Percentiles rank a stretch among this genome's conserved stretches.
Conservation (phyloP, 2,329 filamentous ascomycete genomes). For the Meredithiella fracta region DNA sequence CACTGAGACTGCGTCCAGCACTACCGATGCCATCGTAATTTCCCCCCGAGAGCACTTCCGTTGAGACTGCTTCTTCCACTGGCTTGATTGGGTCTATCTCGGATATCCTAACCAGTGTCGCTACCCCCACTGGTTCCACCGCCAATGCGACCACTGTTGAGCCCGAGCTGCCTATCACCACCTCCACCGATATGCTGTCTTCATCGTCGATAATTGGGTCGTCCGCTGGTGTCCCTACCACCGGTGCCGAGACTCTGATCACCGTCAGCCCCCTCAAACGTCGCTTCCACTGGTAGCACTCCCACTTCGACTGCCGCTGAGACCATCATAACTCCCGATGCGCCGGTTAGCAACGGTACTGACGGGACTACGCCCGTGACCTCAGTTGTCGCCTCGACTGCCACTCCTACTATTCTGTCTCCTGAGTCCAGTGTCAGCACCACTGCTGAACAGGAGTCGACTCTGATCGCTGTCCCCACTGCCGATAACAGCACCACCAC, state of each 20-base stretch:
- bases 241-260: conserved; percentile 12
- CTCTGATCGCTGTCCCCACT: conserved; percentile 14
- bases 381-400: conserved; percentile 5
- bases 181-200: neutral
- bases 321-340: conserved; percentile 15
- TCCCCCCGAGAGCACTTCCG: conserved; percentile 14
- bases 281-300: conserved; percentile 4
- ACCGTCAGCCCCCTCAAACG: conserved; percentile 8
- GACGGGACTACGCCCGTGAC: conserved; percentile 10
- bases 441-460: conserved; percentile 14
- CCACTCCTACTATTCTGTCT: conserved; percentile 10
- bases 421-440: conserved; percentile 14
- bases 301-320: conserved; percentile 1
- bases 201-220: conserved; percentile 7
- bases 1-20: neutral
- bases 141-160: conserved; percentile 5
- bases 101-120: conserved; percentile 1
- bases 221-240: conserved; percentile 5
- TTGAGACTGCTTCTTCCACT: conserved; percentile 15
- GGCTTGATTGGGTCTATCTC: conserved; percentile 6
- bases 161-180: conserved; percentile 8
- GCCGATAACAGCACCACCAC: conserved; percentile 11
- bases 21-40: conserved; percentile 6
- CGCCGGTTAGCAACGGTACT: conserved; percentile 10
- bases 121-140: conserved; percentile 1